phyloP scores from a whole-genome alignment of 208 protist genomes.

The Crithidia expoeki region DNA sequence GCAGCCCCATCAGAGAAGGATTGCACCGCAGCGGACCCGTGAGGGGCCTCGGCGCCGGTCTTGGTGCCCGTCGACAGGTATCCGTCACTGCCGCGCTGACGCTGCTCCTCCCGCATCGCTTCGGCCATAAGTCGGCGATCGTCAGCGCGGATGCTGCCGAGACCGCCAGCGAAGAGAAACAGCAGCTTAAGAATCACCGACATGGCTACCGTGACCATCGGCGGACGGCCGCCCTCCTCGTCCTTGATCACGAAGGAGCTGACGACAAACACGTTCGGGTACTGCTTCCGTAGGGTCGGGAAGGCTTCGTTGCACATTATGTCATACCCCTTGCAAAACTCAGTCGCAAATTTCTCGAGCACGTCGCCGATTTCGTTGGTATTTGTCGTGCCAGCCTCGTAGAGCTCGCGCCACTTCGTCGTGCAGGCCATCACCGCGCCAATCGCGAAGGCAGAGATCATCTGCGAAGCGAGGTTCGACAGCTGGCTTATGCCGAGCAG shows the following conservation, averaged over 20 bases:
- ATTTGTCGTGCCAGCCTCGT: conserved; percentile 10
- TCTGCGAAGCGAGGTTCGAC: conserved; percentile 56
- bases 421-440: conserved; percentile 32
- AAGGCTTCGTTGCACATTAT: conserved; percentile 30
- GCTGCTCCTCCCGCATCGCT: conserved; percentile 20
- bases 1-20: background rate
- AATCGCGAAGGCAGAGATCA: conserved; percentile 55
- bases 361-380: conserved; percentile 24
- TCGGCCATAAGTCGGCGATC: conserved; percentile 36
- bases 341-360: conserved; percentile 31
- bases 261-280: conserved; percentile 59
- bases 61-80: background rate
- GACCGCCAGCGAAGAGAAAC: conserved; percentile 65
- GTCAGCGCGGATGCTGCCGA: conserved; percentile 62
- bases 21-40: background rate
- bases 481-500: conserved; percentile 52
- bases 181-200: conserved; percentile 58
- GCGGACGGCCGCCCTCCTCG: conserved; percentile 27
- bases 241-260: conserved; percentile 26
- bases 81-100: background rate
- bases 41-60: background rate
- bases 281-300: conserved; percentile 42
- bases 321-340: conserved; percentile 35
- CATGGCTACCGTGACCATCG: conserved; percentile 38
- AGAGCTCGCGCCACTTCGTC: conserved; percentile 29